Base-by-base conservation (phyloP, 2,329 filamentous ascomycete species). In the Neonectria punicea region DNA sequence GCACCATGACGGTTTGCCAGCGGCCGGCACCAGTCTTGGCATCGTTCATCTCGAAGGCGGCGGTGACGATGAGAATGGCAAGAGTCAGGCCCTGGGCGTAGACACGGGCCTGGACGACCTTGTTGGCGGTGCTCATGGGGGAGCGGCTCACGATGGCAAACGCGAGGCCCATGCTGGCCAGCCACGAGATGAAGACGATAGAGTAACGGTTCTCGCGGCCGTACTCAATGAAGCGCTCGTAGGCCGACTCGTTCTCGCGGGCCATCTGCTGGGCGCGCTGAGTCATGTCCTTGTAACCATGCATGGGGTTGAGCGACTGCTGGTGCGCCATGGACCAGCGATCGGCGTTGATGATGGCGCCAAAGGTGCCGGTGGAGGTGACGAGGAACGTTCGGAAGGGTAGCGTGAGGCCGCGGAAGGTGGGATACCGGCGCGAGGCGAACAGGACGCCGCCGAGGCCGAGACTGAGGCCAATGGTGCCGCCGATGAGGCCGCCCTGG, bases 351-450 rank as follows among this genome's bases (percentile, higher is more conserved):
- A 98, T 89, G 80, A 99, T 98, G 83, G 93, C 91, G 69, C 89
- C 86, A 77, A 97, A 97, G 4, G 96, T 98, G 53, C 88, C 90
- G 11, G 89, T 79, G 9, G 93, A 97, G 49, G 92, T 91, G 70
- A 96, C 87, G 68, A 98, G 89, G 87, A 98, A 99, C 59, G 93
- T 86, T 72, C 93, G 93, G 86, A 99, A 94, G 18, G 94, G 96
- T 0, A 98, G 77, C 0, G 95, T 97, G 67, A 99, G 90, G 70
- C 85, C 82, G 71, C 93, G 90, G 85, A 98, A 93, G 73, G 89
- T 89, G 53, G 89, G 85, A 80, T 92, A 98, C 75, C 94, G 90
- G 67, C 84, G 84, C 57, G 87, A 87, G 20, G 91, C 93, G 53
- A 82, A 79, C n/a, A 87, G 67, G 25, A 97, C 91, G 75, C 90